Percentiles rank a stretch among this genome's conserved stretches.
Conservation (phyloP, 2,329 filamentous ascomycete genomes). For the Rugonectria rugulosa region DNA sequence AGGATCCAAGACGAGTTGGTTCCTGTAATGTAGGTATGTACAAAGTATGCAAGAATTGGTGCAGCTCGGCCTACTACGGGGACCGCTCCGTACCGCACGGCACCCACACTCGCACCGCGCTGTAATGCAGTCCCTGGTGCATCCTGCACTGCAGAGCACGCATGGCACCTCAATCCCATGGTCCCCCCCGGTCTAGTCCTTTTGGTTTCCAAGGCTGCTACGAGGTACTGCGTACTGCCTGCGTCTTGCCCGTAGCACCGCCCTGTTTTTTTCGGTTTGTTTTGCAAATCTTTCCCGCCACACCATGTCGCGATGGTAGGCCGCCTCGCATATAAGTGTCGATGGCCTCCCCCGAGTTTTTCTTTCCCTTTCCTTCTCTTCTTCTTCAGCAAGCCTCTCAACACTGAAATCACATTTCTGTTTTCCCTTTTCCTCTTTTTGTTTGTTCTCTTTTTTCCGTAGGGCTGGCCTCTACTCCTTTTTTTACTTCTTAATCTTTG, state of each 20-base stretch:
- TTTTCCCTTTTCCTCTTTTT: constrained; percentile 47
- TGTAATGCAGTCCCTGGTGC: background rate
- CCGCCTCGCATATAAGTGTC: constrained; percentile 37
- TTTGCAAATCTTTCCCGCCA: background rate
- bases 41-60: no score
- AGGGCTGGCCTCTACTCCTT: constrained; percentile 64
- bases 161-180: background rate
- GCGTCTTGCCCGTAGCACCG: background rate
- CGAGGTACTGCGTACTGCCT: background rate
- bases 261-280: no score
- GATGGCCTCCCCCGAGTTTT: constrained; percentile 42
- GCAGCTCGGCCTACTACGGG: constrained; percentile 2
- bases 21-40: constrained; percentile 2
- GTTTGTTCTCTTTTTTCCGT: constrained; percentile 49
- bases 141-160: background rate
- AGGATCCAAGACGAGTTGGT: background rate
- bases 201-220: background rate
- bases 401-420: constrained; percentile 61
- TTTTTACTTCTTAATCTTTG: constrained; percentile 46
- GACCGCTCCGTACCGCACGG: constrained; percentile 11
- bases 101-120: constrained; percentile 9
- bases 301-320: constrained; percentile 25
- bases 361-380: constrained; percentile 50
- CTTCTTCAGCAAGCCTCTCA: constrained; percentile 72
- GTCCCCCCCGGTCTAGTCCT: background rate